Evolutionary conservation across 768 basidiomycete species (phyloP).

Genomic region (Psilocybe subaeruginosa): DNA sequence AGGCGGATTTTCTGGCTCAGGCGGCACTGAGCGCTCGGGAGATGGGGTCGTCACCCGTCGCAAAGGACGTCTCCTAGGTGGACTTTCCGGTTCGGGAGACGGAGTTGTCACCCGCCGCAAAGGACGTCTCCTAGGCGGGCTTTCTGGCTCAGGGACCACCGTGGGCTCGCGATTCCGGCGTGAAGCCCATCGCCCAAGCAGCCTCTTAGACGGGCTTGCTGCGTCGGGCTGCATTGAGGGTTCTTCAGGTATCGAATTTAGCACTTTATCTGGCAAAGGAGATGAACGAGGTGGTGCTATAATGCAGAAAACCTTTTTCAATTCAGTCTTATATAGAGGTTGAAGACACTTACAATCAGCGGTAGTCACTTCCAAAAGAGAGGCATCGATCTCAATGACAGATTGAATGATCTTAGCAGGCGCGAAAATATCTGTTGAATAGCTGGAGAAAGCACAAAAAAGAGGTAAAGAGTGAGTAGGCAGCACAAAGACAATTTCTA

Average conservation of each 20-base stretch:
- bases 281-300: constrained; percentile 30
- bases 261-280: constrained; percentile 49
- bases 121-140: too few species aligned
- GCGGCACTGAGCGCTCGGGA: constrained; percentile 18
- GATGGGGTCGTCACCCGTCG: too few species aligned
- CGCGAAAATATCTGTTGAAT: constrained; percentile 44
- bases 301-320: not conserved
- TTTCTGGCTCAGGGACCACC: not conserved
- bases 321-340: not conserved
- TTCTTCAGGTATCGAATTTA: constrained; percentile 57
- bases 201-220: constrained; percentile 1
- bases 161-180: not conserved
- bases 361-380: constrained; percentile 25
- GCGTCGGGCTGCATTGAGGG: constrained; percentile 40
- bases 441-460: constrained; percentile 27
- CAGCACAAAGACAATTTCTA: not conserved
- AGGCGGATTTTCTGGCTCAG: too few species aligned
- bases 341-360: constrained; percentile 11
- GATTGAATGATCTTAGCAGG: constrained; percentile 56
- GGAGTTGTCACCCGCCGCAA: too few species aligned
- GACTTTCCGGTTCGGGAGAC: constrained; percentile 18
- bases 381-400: constrained; percentile 39
- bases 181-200: not conserved
- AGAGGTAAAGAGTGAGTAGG: not conserved
- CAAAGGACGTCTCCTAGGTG: too few species aligned